A percentile compares a stretch with the other conserved stretches of the same genome.
phyloP scores from a whole-genome alignment of 805 yeast species.

The Yamadazyma sp. region DNA sequence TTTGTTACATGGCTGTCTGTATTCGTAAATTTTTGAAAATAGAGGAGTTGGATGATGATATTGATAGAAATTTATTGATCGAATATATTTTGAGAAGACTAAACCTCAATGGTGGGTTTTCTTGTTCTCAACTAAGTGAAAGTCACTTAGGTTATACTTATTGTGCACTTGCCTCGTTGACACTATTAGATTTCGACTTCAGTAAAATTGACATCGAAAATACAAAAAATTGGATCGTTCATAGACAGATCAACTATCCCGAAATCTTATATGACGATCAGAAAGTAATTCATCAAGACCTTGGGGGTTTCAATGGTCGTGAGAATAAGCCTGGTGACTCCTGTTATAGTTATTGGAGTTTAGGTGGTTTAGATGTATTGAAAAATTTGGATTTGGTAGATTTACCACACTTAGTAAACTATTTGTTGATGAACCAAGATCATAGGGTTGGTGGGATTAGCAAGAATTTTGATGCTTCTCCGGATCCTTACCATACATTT shows the following conservation, averaged over 20 bases:
- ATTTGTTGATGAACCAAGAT: conserved; percentile 59
- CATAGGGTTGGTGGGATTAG: conserved; percentile 71
- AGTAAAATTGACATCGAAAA: conserved; percentile 15
- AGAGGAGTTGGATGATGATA: conserved; percentile 28
- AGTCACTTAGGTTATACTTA: conserved; percentile 85
- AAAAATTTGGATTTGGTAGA: conserved; percentile 32
- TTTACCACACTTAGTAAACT: conserved; percentile 31
- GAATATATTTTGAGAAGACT: conserved; percentile 28
- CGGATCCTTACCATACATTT: conserved; percentile 71
- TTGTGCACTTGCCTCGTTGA: conserved; percentile 70
- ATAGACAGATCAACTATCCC: conserved; percentile 54
- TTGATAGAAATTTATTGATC: conserved; percentile 41
- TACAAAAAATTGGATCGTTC: conserved; percentile 59
- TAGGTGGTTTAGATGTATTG: conserved; percentile 54
- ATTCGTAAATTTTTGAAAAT: conserved; percentile 52
- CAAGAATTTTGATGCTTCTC: conserved; percentile 58
- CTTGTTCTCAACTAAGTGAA: conserved; percentile 51
- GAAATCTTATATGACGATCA: conserved; percentile 24
- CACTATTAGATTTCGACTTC: conserved; percentile 31
- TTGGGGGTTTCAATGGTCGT: conserved; percentile 85
- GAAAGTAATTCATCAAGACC: conserved; percentile 40
- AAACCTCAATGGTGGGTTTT: conserved; percentile 69
- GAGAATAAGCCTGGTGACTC: conserved; percentile 83
- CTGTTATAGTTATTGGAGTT: conserved; percentile 84
- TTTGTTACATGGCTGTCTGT: conserved; percentile 69